phyloP scores from a whole-genome alignment of 2,329 filamentous ascomycete species.

The Metarhizium guizhouense region DNA sequence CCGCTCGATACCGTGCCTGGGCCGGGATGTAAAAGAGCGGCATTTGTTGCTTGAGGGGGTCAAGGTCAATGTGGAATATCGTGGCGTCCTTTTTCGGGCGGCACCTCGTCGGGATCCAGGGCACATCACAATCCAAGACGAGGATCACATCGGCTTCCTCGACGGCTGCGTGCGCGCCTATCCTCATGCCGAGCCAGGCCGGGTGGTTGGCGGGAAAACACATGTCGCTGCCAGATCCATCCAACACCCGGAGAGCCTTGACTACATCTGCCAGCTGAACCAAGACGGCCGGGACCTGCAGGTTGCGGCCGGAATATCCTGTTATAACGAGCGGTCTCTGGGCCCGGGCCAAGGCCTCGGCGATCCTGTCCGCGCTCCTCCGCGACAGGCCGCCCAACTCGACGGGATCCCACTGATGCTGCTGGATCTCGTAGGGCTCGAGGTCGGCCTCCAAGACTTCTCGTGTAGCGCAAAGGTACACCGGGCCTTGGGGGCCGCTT shows the following conservation, averaged over 20 bases:
- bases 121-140: constrained; percentile 82
- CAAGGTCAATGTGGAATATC: constrained; percentile 57
- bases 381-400: constrained; percentile 46
- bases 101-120: constrained; percentile 79
- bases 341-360: constrained; percentile 49
- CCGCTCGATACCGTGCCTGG: constrained; percentile 55
- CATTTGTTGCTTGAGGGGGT: constrained; percentile 63
- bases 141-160: constrained; percentile 66
- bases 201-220: constrained; percentile 67
- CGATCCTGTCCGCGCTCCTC: constrained; percentile 44
- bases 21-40: constrained; percentile 64
- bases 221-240: constrained; percentile 59
- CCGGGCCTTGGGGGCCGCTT: constrained; percentile 64
- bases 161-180: too few relatives aligned
- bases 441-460: constrained; percentile 79
- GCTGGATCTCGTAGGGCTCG: constrained; percentile 48
- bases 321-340: constrained; percentile 17
- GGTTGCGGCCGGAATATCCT: constrained; percentile 14
- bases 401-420: constrained; percentile 58
- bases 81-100: constrained; percentile 41
- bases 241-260: constrained; percentile 53
- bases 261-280: constrained; percentile 56
- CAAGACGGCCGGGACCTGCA: constrained; percentile 40
- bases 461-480: constrained; percentile 63
- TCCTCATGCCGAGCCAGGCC: constrained; percentile 56